Percentiles rank a stretch among this genome's conserved stretches.
Conservation (phyloP, 305 asterid genomes). For the Fraxinus paxiana region DNA sequence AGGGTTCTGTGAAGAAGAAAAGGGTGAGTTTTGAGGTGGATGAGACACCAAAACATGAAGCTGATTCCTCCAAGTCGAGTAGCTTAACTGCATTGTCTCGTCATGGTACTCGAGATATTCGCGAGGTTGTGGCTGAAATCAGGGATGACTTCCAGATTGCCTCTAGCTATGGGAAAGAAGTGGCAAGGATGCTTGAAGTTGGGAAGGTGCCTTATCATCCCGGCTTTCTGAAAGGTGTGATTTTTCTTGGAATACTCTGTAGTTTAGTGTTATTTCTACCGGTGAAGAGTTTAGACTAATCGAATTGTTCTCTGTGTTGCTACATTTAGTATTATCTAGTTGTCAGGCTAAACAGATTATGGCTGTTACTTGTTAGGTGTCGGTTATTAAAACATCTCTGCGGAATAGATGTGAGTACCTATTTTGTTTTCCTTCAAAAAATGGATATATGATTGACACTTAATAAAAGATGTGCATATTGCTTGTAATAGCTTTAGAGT, state of each 20-base stretch:
- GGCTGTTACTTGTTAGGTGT: background rate
- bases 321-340: background rate
- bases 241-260: slow-evolving; percentile 14
- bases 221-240: slow-evolving; percentile 60
- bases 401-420: background rate
- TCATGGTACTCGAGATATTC: slow-evolving; percentile 72
- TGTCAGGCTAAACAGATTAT: slow-evolving; percentile 5
- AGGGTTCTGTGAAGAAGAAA: slow-evolving; percentile 57
- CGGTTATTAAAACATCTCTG: background rate
- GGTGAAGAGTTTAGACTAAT: background rate
- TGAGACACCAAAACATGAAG: slow-evolving; percentile 54
- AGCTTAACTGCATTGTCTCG: slow-evolving; percentile 55
- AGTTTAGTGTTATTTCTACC: background rate
- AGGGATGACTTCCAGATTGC: slow-evolving; percentile 87
- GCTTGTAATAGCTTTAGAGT: background rate
- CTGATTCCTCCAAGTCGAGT: slow-evolving; percentile 62
- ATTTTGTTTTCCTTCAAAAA: background rate
- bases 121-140: slow-evolving; percentile 85
- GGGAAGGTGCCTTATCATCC: slow-evolving; percentile 90
- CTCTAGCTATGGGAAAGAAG: slow-evolving; percentile 78
- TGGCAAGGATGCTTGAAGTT: slow-evolving; percentile 86
- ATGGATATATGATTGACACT: background rate
- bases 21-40: slow-evolving; percentile 85
- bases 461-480: background rate
- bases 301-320: background rate